Base-by-base conservation (phyloP, 768 basidiomycete genomes). In the Podaxis carcinomalis region DNA sequence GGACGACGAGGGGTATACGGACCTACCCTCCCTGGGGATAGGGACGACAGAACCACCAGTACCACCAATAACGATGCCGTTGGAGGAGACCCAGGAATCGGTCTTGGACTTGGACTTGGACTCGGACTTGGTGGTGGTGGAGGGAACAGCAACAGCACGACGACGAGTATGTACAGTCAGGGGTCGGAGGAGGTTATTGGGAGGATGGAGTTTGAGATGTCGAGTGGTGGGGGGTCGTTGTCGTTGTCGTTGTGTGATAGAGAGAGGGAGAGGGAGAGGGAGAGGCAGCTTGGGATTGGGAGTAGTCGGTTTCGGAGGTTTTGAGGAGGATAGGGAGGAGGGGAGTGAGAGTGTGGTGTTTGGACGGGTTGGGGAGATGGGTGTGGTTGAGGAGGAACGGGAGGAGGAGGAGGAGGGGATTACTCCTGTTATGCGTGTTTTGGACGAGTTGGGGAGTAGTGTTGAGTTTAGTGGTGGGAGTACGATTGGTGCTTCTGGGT, bases 171-270 rank as follows among this genome's bases (percentile, higher is more conserved):
- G 62, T 46, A 69, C 51, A 71, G 73, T 51, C 75, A 74, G 70
- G 82, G 73, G 54, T 81, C 73, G 65, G 80, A 78, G 63, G 84
- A 86, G 71, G 83, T 85, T 5, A 74, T 86, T 58, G 85, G 85
- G 42, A 68, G 78, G 65, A 74, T 86, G 75, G 84, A 85, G 7
- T 11, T 60, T 19, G 52, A 54, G 7, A n/a, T 54, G 10, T 11
- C 47, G 23, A 14, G 23, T 23, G 21, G 28, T 11, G 52, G 52
- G 23, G 23, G 25, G 28, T 23, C 44, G 11, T 2, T 23, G 23
- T 2, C 23, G 23, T 23, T 23, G 23, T 23, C 23, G 23, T 14
- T 57, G 32, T 57, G 51, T 50, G 57, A 57, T 51, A 37, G 44
- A 21, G 57, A 57, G 36, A 49, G 57, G 35, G 59, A 60, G 19